phyloP scores from a whole-genome alignment of 192 early-diverging fungal genomes.

The Pilobolus umbonatus region DNA sequence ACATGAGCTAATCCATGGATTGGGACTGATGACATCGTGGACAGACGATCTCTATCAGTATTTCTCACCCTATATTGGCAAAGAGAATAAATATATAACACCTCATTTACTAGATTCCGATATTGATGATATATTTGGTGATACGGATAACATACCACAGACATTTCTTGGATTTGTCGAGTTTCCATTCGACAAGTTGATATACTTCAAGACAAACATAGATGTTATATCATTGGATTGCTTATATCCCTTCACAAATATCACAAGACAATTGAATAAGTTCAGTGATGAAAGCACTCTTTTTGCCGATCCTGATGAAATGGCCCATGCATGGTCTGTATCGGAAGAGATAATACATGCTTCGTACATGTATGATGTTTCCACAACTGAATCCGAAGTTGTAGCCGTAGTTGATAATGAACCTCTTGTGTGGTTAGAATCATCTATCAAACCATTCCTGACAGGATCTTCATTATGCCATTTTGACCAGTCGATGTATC shows the following conservation, averaged over 20 bases:
- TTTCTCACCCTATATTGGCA: slow-evolving; percentile 14
- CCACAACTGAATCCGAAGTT: background rate
- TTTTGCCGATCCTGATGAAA: slow-evolving; percentile 16
- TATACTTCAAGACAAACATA: background rate
- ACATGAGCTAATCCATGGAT: slow-evolving; percentile 42
- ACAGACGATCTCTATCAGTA: slow-evolving; percentile 20
- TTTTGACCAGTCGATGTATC: slow-evolving; percentile 32
- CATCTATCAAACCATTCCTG: slow-evolving; percentile 30
- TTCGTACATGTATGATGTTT: slow-evolving; percentile 12
- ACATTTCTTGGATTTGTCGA: slow-evolving; percentile 36
- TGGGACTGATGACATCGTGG: slow-evolving; percentile 38
- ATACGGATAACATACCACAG: slow-evolving; percentile 12
- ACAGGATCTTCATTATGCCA: slow-evolving; percentile 37
- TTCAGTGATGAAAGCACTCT: slow-evolving; percentile 24
- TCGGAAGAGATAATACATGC: background rate
- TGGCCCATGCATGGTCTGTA: slow-evolving; percentile 19
- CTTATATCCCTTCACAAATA: slow-evolving; percentile 10
- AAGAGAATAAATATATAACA: slow-evolving; percentile 19
- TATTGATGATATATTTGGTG: background rate
- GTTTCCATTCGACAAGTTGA: slow-evolving; percentile 27
- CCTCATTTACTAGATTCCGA: slow-evolving; percentile 16
- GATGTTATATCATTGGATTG: background rate
- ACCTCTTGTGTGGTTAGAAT: slow-evolving; percentile 28
- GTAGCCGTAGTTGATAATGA: background rate
- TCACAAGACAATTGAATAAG: slow-evolving; percentile 13